phyloP scores from a whole-genome alignment of 176 grass and related monocot genomes.

The Otatea glauca region DNA sequence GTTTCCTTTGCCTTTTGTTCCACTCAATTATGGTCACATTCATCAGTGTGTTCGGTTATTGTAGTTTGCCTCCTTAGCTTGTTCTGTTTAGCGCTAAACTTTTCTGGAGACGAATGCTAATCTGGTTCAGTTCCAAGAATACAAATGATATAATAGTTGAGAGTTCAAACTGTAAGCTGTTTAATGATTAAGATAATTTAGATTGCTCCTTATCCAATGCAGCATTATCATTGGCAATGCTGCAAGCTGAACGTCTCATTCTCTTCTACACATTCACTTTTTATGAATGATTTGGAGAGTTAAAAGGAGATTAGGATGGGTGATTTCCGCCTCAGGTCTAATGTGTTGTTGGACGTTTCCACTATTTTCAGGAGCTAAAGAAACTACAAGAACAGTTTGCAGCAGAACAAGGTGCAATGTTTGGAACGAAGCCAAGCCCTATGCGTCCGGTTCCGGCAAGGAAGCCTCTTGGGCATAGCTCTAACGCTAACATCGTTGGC shows the following conservation, averaged over 20 bases:
- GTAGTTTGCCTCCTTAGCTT: neutral
- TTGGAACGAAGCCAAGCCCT: slow-evolving; percentile 73
- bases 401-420: slow-evolving; percentile 66
- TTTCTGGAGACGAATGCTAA: slow-evolving; percentile 8
- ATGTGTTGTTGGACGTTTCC: slow-evolving; percentile 7
- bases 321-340: slow-evolving; percentile 4
- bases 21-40: neutral
- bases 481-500: slow-evolving; percentile 57
- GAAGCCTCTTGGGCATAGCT: slow-evolving; percentile 91
- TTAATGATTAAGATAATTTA: neutral
- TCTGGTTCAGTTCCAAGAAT: neutral
- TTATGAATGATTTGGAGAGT: neutral
- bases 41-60: neutral
- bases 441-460: slow-evolving; percentile 58
- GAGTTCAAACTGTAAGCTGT: neutral
- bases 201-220: neutral
- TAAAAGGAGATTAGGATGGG: neutral
- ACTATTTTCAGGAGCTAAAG: slow-evolving; percentile 72
- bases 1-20: slow-evolving; percentile 16
- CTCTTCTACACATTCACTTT: neutral
- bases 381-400: slow-evolving; percentile 82
- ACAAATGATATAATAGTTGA: neutral
- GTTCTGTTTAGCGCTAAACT: neutral
- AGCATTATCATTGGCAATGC: neutral
- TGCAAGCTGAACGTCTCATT: neutral